Evolutionary conservation across 2,329 filamentous ascomycete genomes (phyloP).

Genomic region (Penicillium sp.): DNA sequence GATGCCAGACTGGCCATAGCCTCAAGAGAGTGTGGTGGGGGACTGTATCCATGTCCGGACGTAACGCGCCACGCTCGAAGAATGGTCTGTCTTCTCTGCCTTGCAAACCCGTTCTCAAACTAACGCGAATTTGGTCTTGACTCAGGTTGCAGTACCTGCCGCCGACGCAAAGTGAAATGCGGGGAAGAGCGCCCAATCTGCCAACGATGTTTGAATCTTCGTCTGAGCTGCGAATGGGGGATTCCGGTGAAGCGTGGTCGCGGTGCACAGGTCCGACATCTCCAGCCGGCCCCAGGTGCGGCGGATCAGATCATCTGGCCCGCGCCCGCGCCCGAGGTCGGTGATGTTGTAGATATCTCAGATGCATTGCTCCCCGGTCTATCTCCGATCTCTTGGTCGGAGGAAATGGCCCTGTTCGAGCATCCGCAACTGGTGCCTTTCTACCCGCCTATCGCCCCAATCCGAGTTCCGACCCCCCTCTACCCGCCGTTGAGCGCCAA

Average conservation of each 20-base stretch:
- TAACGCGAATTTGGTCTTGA: background rate
- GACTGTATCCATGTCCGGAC: constrained; percentile 31
- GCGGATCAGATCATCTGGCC: constrained; percentile 9
- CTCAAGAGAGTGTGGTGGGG: constrained; percentile 8
- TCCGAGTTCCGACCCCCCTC: constrained; percentile 22
- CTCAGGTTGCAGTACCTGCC: constrained; percentile 40
- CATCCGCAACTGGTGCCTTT: constrained; percentile 12
- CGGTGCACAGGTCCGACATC: constrained; percentile 23
- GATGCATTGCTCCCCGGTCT: constrained; percentile 11
- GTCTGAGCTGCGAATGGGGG: constrained; percentile 36
- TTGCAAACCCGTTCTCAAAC: constrained; percentile 1
- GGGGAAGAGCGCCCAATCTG: constrained; percentile 37
- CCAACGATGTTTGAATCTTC: constrained; percentile 30
- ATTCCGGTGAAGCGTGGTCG: constrained; percentile 29
- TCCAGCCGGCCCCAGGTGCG: constrained; percentile 24
- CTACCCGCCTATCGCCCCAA: constrained; percentile 12
- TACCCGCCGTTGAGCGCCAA: constrained; percentile 23
- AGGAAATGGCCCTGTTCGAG: constrained; percentile 13
- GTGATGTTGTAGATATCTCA: constrained; percentile 8
- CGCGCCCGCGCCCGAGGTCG: constrained; percentile 2
- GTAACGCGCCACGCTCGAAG: constrained; percentile 41
- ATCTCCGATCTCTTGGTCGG: constrained; percentile 20
- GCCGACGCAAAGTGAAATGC: constrained; percentile 37
- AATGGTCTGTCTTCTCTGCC: constrained; percentile 29
- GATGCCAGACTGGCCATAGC: constrained; percentile 14